Percentiles rank a stretch among this genome's conserved stretches.
phyloP scores from a whole-genome alignment of 805 yeast genomes.

The Limtongia smithiae region DNA sequence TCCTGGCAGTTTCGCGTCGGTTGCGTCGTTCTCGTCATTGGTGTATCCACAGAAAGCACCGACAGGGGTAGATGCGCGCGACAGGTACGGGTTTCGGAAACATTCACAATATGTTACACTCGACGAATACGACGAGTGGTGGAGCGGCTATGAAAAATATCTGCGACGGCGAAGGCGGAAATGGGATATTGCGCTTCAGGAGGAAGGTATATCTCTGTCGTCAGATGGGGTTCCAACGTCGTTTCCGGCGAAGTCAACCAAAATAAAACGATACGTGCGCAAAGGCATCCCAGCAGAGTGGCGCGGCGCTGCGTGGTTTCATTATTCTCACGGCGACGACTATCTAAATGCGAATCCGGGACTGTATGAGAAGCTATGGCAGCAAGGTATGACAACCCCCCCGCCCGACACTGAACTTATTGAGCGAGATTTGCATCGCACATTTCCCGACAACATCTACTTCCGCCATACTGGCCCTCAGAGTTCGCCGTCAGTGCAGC shows the following conservation, averaged over 20 bases:
- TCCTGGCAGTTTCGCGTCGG: constrained; percentile 12
- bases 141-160: constrained; percentile 61
- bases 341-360: constrained; percentile 52
- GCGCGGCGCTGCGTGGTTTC: constrained; percentile 97
- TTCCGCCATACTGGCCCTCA: constrained; percentile 46
- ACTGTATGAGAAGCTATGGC: constrained; percentile 65
- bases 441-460: constrained; percentile 89
- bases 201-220: constrained; percentile 55
- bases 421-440: constrained; percentile 87
- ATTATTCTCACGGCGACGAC: constrained; percentile 82
- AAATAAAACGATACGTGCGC: constrained; percentile 73
- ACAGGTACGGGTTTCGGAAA: constrained; percentile 86
- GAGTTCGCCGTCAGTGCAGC: constrained; percentile 6
- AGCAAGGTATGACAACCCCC: constrained; percentile 50
- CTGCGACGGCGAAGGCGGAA: constrained; percentile 63
- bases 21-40: background rate
- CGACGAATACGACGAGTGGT: constrained; percentile 70
- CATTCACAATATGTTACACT: constrained; percentile 51
- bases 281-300: constrained; percentile 96
- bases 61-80: constrained; percentile 41
- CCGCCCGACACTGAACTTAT: constrained; percentile 85
- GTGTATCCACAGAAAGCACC: background rate
- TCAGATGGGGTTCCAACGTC: constrained; percentile 52
- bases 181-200: constrained; percentile 68
- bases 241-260: constrained; percentile 76